These are phyloP conservation scores for Melampsora larici-populina DNA, from an alignment of 1,284 basidiomycete genomes.

Conservation along the genomic window DNA sequence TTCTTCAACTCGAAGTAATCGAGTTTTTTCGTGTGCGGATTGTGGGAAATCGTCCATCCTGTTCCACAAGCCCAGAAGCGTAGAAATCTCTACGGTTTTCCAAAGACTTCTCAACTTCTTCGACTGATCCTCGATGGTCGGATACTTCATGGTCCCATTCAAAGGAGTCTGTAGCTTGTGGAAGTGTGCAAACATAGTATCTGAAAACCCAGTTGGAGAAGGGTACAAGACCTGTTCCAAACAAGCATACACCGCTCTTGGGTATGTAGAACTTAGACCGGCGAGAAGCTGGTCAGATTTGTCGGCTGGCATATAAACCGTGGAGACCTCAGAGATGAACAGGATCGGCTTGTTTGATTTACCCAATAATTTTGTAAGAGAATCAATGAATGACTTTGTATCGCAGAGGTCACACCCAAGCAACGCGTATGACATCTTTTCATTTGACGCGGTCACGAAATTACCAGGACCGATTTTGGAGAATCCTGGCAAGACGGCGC, in stretches of 20 bases:
- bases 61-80: slow-evolving; percentile 34
- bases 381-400: slow-evolving; percentile 2
- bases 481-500: slow-evolving; percentile 6
- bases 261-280: slow-evolving; percentile 15
- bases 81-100: slow-evolving; percentile 31
- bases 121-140: slow-evolving; percentile 30
- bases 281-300: slow-evolving; percentile 34
- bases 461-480: background rate
- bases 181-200: slow-evolving; percentile 41
- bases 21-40: slow-evolving; percentile 9
- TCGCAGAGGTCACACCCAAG: slow-evolving; percentile 32
- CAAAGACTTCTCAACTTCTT: background rate
- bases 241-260: slow-evolving; percentile 21
- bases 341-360: slow-evolving; percentile 10
- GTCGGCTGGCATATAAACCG: slow-evolving; percentile 32
- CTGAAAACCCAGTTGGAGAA: slow-evolving; percentile 25
- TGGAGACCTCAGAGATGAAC: slow-evolving; percentile 42
- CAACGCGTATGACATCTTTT: slow-evolving; percentile 19
- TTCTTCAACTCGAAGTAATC: slow-evolving; percentile 17
- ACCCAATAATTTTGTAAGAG: slow-evolving; percentile 6
- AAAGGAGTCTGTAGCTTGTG: slow-evolving; percentile 33
- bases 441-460: background rate
- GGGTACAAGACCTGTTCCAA: slow-evolving; percentile 40
- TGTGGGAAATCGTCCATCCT: slow-evolving; percentile 10
- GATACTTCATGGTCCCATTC: slow-evolving; percentile 35